phyloP scores from a whole-genome alignment of 1,139 yeast genomes.

The Zygotorulaspora mrakii region DNA sequence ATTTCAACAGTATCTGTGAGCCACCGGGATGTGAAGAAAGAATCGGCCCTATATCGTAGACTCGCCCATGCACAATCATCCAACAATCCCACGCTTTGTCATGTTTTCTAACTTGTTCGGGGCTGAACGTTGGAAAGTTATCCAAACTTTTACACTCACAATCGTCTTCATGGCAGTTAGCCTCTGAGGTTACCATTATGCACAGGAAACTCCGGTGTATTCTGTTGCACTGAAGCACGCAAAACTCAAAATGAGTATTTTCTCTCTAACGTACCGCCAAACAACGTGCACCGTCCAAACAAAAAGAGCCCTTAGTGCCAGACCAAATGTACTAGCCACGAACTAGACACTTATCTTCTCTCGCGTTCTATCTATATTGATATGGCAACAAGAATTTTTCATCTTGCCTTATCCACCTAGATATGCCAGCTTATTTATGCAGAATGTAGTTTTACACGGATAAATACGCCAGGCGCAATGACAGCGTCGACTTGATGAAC shows the following conservation, averaged over 20 bases:
- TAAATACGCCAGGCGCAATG: neutral
- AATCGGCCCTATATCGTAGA: conserved; percentile 54
- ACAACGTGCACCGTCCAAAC: too few relatives aligned
- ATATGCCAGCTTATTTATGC: too few relatives aligned
- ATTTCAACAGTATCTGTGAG: conserved; percentile 59
- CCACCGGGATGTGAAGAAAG: conserved; percentile 65
- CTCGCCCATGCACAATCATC: conserved; percentile 63
- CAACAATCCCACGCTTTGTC: conserved; percentile 49
- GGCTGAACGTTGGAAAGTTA: conserved; percentile 12
- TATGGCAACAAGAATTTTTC: neutral
- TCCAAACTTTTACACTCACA: neutral
- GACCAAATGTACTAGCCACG: too few relatives aligned
- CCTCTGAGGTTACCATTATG: neutral
- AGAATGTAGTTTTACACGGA: too few relatives aligned
- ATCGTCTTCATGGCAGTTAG: neutral
- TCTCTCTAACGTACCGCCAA: neutral
- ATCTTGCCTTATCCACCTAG: too few relatives aligned
- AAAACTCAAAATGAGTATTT: neutral
- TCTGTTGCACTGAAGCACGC: neutral
- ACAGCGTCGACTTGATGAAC: neutral
- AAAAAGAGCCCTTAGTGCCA: too few relatives aligned
- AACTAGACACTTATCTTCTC: too few relatives aligned
- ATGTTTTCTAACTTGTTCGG: conserved; percentile 47
- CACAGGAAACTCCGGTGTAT: neutral
- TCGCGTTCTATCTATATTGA: neutral